phyloP scores from a whole-genome alignment of 768 basidiomycete species.

The Rhizopogon salebrosus region DNA sequence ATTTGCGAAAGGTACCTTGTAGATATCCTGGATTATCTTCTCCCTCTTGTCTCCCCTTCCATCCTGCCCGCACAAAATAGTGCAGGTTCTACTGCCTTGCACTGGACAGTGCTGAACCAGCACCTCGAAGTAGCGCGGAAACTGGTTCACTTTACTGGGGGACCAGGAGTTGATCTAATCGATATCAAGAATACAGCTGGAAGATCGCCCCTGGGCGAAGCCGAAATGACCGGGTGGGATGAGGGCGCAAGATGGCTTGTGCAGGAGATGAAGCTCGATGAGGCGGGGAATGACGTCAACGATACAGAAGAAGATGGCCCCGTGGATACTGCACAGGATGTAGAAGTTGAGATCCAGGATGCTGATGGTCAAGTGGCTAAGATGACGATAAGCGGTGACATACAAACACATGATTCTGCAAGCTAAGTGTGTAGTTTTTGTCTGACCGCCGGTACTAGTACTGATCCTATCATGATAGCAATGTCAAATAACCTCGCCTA shows the following conservation, averaged over 20 bases:
- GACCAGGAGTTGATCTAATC: constrained; percentile 64
- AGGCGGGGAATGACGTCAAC: constrained; percentile 33
- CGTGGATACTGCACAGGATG: constrained; percentile 31
- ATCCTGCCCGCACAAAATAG: constrained; percentile 61
- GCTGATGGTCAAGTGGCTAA: constrained; percentile 64
- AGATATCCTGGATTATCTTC: constrained; percentile 76
- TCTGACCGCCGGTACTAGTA: background rate
- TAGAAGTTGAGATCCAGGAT: constrained; percentile 69
- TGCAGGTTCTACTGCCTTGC: constrained; percentile 77
- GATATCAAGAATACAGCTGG: constrained; percentile 74
- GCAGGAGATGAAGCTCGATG: constrained; percentile 72
- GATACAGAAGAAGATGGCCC: constrained; percentile 26
- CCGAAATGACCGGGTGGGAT: constrained; percentile 74
- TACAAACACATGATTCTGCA: background rate
- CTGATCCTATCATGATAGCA: background rate
- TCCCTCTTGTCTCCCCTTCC: constrained; percentile 50
- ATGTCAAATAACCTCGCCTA: background rate
- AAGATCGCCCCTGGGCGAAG: constrained; percentile 74
- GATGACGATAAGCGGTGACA: constrained; percentile 40
- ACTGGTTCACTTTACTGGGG: constrained; percentile 51
- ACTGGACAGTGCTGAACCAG: constrained; percentile 87
- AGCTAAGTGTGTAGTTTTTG: background rate
- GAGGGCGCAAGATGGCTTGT: constrained; percentile 84
- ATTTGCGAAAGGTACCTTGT: constrained; percentile 40
- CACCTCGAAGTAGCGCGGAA: constrained; percentile 61